Base-by-base conservation (phyloP, 192 early-diverging fungal genomes). In the Helicostylum pulchrum region DNA sequence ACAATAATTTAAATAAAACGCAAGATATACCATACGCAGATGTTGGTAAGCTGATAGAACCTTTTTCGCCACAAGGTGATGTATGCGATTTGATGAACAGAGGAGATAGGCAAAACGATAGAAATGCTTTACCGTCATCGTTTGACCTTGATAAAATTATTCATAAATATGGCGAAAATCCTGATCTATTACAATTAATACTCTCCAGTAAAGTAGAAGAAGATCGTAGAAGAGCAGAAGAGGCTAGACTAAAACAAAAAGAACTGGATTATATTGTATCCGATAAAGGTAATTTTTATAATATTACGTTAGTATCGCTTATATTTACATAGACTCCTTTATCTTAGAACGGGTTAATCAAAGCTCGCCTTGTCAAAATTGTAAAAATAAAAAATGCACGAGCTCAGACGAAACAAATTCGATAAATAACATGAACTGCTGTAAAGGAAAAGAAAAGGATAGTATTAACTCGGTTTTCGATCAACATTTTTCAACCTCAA, bases 171-270 rank as follows among this genome's bases (percentile, higher is more conserved):
- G 48, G 67, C n/a, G 45, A 64, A 1, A 74, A 80, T 49, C 74
- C 78, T 14, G 74, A 75, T n/a, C 67, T 83, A 21, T 56, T 83
- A 2, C 74, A 78, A 42, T 10, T 83, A 6, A 80, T 80, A 48
- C 68, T 83, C 21, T 63, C 72, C 6, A 77, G 74, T 45, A 83
- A 80, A 66, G 77, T 77, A 11, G 77, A 83, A 43, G 78, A 80
- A 30, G 81, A 83, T 54, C 62, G 72, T 20, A 71, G 81, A 31
- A 74, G 62, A 57, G 66, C 78, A 17, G 78, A 83, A 57, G 81
- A 83, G 61, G 81, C 81, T 7, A 73, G 73, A 32, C 62, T 83
- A 34, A 72, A 74, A 52, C 71, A 73, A 21, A 60, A 62, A 30
- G 65, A 76, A 34, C 64, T 80, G 39, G 81, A 83, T 50, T 67